These are phyloP conservation scores for Mycena galopus DNA, from an alignment of 768 basidiomycete species.

Conservation along the genomic window DNA sequence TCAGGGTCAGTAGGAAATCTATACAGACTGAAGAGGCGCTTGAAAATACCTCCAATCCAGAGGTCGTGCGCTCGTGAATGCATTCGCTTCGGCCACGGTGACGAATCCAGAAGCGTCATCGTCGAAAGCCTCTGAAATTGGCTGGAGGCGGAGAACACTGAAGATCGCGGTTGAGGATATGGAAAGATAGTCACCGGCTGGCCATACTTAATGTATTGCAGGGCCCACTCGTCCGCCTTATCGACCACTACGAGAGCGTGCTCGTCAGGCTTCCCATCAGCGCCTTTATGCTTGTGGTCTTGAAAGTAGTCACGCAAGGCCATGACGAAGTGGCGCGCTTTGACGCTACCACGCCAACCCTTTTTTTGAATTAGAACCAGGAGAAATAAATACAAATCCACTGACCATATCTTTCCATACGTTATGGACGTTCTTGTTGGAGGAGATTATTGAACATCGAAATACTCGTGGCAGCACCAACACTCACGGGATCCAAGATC, in stretches of 20 bases:
- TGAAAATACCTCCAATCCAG: conserved; percentile 31
- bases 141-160: conserved; percentile 44
- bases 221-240: conserved; percentile 46
- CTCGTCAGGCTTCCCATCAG: conserved; percentile 1
- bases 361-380: conserved; percentile 23
- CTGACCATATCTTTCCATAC: conserved; percentile 31
- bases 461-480: no score
- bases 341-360: conserved; percentile 56
- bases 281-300: conserved; percentile 6
- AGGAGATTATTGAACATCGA: not conserved
- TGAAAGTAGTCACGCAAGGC: conserved; percentile 54
- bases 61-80: conserved; percentile 25
- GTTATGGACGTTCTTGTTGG: conserved; percentile 19
- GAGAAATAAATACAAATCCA: no score
- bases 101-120: conserved; percentile 48
- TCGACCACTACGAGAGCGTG: not conserved
- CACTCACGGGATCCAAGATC: conserved; percentile 25
- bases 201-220: conserved; percentile 46
- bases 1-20: not conserved
- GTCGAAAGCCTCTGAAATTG: conserved; percentile 56
- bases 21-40: not conserved
- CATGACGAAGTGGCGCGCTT: no score
- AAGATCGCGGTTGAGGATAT: not conserved
- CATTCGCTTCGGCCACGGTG: conserved; percentile 30
- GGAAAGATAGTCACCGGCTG: not conserved